A percentile compares a stretch with the other conserved stretches of the same genome.
phyloP scores from a whole-genome alignment of 73 alveolate genomes.

The Paramecium octaurelia region DNA sequence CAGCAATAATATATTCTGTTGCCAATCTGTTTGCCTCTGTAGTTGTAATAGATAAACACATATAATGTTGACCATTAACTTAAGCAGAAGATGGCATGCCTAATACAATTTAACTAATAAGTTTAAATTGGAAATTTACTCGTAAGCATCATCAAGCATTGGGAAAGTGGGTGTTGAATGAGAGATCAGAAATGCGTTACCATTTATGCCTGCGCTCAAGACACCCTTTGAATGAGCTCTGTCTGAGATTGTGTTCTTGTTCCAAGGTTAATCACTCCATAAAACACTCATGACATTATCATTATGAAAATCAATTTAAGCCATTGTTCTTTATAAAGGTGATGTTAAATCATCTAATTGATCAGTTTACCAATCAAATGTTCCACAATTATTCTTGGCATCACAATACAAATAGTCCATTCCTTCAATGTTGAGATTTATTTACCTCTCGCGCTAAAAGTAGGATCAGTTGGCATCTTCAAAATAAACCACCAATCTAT shows the following conservation, averaged over 20 bases:
- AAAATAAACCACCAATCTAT: conserved; percentile 33
- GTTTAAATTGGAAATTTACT: neutral
- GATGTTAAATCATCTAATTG: neutral
- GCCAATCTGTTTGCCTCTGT: conserved; percentile 37
- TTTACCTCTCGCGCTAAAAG: neutral
- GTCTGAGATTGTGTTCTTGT: neutral
- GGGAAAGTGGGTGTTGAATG: conserved; percentile 41
- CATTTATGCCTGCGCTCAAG: neutral
- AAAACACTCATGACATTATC: neutral
- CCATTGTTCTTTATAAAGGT: conserved; percentile 28
- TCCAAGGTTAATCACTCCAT: conserved; percentile 47
- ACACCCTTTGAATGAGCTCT: conserved; percentile 44
- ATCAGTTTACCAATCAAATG: neutral
- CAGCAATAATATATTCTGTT: neutral
- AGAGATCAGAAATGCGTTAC: neutral
- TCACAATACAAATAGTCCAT: conserved; percentile 44
- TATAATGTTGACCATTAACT: conserved; percentile 32
- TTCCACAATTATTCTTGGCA: conserved; percentile 10
- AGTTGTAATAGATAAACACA: conserved; percentile 11
- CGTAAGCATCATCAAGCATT: conserved; percentile 1
- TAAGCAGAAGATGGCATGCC: conserved; percentile 38
- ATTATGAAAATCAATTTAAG: conserved; percentile 16
- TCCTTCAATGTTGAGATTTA: neutral
- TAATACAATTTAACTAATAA: conserved; percentile 14
- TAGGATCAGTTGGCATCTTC: neutral